Percentiles rank a stretch among this genome's conserved stretches.
phyloP scores from a whole-genome alignment of 2,329 filamentous ascomycete species.

The Lasiodiplodia citricola region DNA sequence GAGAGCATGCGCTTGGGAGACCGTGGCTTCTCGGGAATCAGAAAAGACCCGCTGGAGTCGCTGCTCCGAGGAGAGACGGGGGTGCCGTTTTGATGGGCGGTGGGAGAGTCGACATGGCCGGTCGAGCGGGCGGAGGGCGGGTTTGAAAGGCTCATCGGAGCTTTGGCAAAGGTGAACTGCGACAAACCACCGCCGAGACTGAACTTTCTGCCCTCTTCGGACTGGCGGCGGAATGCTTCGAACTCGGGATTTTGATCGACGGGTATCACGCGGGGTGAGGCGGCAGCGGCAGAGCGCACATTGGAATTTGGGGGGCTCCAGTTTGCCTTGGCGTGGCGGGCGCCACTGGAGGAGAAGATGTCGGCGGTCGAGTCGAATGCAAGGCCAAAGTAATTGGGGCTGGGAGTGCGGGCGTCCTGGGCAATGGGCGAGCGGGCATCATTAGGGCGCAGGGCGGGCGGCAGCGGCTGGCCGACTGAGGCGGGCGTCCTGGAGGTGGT shows the following conservation, averaged over 20 bases:
- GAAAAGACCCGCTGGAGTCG: slow-evolving; percentile 20
- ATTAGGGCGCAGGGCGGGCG: slow-evolving; percentile 37
- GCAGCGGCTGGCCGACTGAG: slow-evolving; percentile 31
- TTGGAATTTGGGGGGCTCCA: slow-evolving; percentile 77
- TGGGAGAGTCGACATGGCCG: not conserved
- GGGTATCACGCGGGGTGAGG: slow-evolving; percentile 71
- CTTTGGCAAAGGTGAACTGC: slow-evolving; percentile 43
- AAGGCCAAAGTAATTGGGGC: slow-evolving; percentile 88
- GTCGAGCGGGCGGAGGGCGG: slow-evolving; percentile 15
- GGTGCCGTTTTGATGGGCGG: slow-evolving; percentile 10
- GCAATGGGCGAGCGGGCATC: slow-evolving; percentile 40
- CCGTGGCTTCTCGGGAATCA: slow-evolving; percentile 34
- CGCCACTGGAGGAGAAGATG: slow-evolving; percentile 64
- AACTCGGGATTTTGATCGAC: slow-evolving; percentile 81
- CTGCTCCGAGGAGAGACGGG: slow-evolving; percentile 9
- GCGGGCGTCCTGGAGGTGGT: slow-evolving; percentile 33
- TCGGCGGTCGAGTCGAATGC: slow-evolving; percentile 67
- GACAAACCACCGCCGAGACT: slow-evolving; percentile 47
- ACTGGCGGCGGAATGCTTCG: slow-evolving; percentile 76
- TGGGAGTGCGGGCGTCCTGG: slow-evolving; percentile 52
- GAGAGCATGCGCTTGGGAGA: slow-evolving; percentile 58
- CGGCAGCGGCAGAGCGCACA: slow-evolving; percentile 71
- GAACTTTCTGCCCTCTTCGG: slow-evolving; percentile 64
- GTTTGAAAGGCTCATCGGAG: slow-evolving; percentile 14
- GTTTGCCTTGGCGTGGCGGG: slow-evolving; percentile 68